Percentiles rank a stretch among this genome's conserved stretches.
phyloP scores from a whole-genome alignment of 1,284 basidiomycete genomes.

The Melampsora americana region DNA sequence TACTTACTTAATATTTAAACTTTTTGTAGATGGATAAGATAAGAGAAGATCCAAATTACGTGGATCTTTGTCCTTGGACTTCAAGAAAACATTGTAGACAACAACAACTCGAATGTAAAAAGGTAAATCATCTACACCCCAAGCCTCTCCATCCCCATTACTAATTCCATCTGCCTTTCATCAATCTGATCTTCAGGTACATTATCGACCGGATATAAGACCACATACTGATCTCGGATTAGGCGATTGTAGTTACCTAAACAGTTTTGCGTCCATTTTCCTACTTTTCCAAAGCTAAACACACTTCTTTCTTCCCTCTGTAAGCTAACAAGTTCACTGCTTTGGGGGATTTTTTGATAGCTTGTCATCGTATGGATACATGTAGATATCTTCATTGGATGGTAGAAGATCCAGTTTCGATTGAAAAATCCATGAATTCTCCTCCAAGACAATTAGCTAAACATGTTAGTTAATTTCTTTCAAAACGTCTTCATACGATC shows the following conservation, averaged over 20 bases:
- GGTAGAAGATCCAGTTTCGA: constrained; percentile 39
- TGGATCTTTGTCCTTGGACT: constrained; percentile 41
- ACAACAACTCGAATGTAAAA: constrained; percentile 28
- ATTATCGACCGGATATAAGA: constrained; percentile 81
- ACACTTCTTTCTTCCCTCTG: background rate
- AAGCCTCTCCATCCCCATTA: background rate
- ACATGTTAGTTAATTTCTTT: background rate
- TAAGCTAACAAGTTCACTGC: background rate
- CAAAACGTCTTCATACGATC: no score
- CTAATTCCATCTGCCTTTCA: background rate
- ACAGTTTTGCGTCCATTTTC: constrained; percentile 8
- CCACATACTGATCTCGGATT: constrained; percentile 79
- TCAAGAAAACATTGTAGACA: constrained; percentile 42
- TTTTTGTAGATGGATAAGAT: background rate
- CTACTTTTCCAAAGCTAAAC: background rate
- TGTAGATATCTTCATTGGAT: constrained; percentile 44
- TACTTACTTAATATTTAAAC: no score
- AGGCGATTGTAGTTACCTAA: constrained; percentile 66
- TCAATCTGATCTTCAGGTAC: constrained; percentile 54
- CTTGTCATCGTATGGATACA: constrained; percentile 44
- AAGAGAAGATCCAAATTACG: constrained; percentile 25
- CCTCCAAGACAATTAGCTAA: background rate
- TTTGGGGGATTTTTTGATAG: background rate
- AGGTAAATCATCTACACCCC: constrained; percentile 3
- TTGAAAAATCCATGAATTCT: background rate